Evolutionary conservation across 2,329 filamentous ascomycete genomes (phyloP).

Genomic region (Curvularia eragrostidis): DNA sequence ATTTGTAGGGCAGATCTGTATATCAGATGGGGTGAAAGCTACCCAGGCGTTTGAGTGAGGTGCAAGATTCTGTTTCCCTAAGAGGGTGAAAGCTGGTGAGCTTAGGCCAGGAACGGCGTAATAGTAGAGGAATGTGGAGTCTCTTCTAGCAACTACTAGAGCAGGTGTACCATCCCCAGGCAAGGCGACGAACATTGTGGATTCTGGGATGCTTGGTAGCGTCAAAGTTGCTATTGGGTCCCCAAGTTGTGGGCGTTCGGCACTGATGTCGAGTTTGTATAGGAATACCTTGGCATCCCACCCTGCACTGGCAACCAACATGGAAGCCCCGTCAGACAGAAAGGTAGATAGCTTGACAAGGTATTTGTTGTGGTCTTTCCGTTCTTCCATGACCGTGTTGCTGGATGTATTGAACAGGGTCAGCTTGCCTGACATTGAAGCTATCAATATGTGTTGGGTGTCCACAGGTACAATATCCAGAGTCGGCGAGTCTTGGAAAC

Average conservation of each 20-base stretch:
- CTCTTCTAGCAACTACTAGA: slow-evolving; percentile 62
- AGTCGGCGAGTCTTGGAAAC: slow-evolving; percentile 60
- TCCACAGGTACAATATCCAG: slow-evolving; percentile 58
- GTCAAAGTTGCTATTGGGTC: slow-evolving; percentile 53
- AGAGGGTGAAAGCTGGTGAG: slow-evolving; percentile 38
- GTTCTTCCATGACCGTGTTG: slow-evolving; percentile 53
- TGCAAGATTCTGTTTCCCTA: slow-evolving; percentile 66
- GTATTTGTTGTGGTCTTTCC: slow-evolving; percentile 66
- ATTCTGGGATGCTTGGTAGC: slow-evolving; percentile 63
- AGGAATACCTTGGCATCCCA: slow-evolving; percentile 66
- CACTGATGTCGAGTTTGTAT: slow-evolving; percentile 51
- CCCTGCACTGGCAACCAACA: slow-evolving; percentile 62
- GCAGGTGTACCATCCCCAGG: slow-evolving; percentile 55
- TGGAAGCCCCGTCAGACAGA: slow-evolving; percentile 38
- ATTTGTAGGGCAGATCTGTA: slow-evolving; percentile 64
- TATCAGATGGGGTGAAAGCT: slow-evolving; percentile 65
- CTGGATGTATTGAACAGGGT: slow-evolving; percentile 54
- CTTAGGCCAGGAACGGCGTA: slow-evolving; percentile 51
- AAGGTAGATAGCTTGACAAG: slow-evolving; percentile 59
- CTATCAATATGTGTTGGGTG: slow-evolving; percentile 57
- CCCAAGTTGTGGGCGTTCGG: slow-evolving; percentile 39
- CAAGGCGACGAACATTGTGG: slow-evolving; percentile 60
- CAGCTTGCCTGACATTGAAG: slow-evolving; percentile 66
- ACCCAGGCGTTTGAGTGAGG: slow-evolving; percentile 70
- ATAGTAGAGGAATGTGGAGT: slow-evolving; percentile 66